Percentiles rank a stretch among this genome's conserved stretches.
phyloP scores from a whole-genome alignment of 768 basidiomycete genomes.

The Cystofilobasidium bisporidii region DNA sequence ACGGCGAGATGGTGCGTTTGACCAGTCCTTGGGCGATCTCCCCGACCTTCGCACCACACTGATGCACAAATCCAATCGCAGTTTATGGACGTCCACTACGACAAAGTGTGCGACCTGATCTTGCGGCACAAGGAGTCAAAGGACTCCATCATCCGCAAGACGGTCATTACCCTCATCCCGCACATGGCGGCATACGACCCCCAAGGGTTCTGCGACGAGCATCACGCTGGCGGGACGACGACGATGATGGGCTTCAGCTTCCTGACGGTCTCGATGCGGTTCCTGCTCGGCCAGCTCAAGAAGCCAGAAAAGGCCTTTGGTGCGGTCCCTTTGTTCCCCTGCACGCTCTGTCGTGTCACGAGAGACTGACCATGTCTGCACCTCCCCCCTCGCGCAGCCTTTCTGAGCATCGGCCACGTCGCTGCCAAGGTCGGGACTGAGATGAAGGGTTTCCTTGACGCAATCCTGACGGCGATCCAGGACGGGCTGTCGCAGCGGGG shows the following conservation, averaged over 20 bases:
- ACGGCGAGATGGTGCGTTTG: slow-evolving; percentile 88
- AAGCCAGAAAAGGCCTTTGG: slow-evolving; percentile 86
- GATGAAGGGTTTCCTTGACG: slow-evolving; percentile 91
- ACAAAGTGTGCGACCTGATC: slow-evolving; percentile 80
- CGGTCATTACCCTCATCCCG: slow-evolving; percentile 91
- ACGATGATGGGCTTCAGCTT: slow-evolving; percentile 41
- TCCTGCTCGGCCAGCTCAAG: slow-evolving; percentile 75
- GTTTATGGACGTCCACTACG: slow-evolving; percentile 48
- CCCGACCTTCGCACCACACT: too few relatives aligned
- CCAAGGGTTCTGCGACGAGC: slow-evolving; percentile 69
- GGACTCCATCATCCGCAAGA: slow-evolving; percentile 78
- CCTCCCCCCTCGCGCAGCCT: slow-evolving; percentile 51
- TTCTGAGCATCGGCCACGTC: slow-evolving; percentile 91
- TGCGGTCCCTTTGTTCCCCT: slow-evolving; percentile 37
- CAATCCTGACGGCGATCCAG: slow-evolving; percentile 81
- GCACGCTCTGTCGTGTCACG: too few relatives aligned
- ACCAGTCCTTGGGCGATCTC: too few relatives aligned
- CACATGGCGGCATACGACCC: slow-evolving; percentile 90
- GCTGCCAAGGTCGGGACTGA: slow-evolving; percentile 83
- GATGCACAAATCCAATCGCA: too few relatives aligned
- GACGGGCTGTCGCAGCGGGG: slow-evolving; percentile 76
- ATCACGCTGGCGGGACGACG: slow-evolving; percentile 34
- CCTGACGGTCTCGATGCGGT: slow-evolving; percentile 86
- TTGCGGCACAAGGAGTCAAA: slow-evolving; percentile 77
- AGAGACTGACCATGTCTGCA: background rate